Conservation (phyloP, 306 rosid genomes). For the Castanea mollissima region DNA sequence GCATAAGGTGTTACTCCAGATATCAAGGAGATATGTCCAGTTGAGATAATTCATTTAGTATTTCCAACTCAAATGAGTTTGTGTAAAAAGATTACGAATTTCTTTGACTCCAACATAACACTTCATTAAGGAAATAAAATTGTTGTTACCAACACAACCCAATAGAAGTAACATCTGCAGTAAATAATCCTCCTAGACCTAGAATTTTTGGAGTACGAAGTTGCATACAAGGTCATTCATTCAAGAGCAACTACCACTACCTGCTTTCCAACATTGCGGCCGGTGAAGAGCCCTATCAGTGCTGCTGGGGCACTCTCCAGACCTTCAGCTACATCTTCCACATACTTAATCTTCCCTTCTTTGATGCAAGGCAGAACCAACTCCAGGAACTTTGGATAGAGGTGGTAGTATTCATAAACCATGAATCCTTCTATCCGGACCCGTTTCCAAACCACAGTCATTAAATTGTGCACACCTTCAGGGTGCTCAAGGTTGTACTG, state of each 20-base stretch:
- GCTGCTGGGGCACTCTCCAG: conserved; percentile 28
- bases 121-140: too few species aligned
- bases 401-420: conserved; percentile 8
- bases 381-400: conserved; percentile 18
- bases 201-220: not conserved
- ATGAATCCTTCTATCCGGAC: conserved; percentile 20
- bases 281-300: conserved; percentile 32
- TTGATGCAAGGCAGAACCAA: conserved; percentile 17
- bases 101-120: too few species aligned
- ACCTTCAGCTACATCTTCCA: conserved; percentile 37
- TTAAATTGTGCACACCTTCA: conserved; percentile 30
- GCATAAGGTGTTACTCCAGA: too few species aligned
- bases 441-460: not conserved
- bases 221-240: not conserved
- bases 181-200: not conserved
- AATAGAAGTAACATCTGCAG: too few species aligned
- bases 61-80: too few species aligned
- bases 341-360: conserved; percentile 27
- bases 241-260: conserved; percentile 18
- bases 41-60: too few species aligned
- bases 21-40: too few species aligned
- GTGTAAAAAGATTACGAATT: too few species aligned
- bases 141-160: too few species aligned
- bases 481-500: conserved; percentile 37
- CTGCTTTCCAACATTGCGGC: conserved; percentile 40